Evolutionary conservation across 805 yeast genomes (phyloP).

Genomic region (Metschnikowia henanensis): DNA sequence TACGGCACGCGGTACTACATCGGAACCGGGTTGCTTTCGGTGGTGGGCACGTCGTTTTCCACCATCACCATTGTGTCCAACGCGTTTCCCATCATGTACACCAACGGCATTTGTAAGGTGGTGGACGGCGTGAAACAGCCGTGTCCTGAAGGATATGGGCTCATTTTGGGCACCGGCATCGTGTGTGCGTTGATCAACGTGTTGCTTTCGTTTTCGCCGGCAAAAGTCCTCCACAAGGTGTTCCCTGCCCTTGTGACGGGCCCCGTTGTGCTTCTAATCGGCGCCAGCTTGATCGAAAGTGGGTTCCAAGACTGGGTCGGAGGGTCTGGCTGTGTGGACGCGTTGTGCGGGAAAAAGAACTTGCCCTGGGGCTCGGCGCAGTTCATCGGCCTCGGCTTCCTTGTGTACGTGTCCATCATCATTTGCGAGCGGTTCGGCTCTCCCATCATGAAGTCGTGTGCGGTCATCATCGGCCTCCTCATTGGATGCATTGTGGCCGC

Average conservation of each 20-base stretch:
- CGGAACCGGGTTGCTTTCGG: conserved; percentile 88
- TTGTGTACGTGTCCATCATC: conserved; percentile 73
- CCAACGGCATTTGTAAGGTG: conserved; percentile 59
- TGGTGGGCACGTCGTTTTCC: conserved; percentile 89
- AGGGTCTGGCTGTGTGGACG: conserved; percentile 65
- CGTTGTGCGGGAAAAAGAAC: conserved; percentile 13
- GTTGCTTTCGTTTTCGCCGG: conserved; percentile 72
- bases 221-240: conserved; percentile 62
- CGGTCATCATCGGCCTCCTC: conserved; percentile 80
- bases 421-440: conserved; percentile 86
- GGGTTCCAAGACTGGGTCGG: conserved; percentile 90
- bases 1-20: conserved; percentile 70
- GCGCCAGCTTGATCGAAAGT: conserved; percentile 62
- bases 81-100: conserved; percentile 81
- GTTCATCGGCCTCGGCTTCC: conserved; percentile 84
- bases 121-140: conserved; percentile 67
- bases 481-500: conserved; percentile 93
- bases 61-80: conserved; percentile 78
- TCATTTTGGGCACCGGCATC: conserved; percentile 78
- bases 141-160: conserved; percentile 91
- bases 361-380: conserved; percentile 84
- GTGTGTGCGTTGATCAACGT: conserved; percentile 78
- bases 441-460: conserved; percentile 93
- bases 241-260: conserved; percentile 94
- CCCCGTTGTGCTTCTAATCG: conserved; percentile 86